phyloP scores from a whole-genome alignment of 169 alveolate species.

The Plasmodium vivax region DNA sequence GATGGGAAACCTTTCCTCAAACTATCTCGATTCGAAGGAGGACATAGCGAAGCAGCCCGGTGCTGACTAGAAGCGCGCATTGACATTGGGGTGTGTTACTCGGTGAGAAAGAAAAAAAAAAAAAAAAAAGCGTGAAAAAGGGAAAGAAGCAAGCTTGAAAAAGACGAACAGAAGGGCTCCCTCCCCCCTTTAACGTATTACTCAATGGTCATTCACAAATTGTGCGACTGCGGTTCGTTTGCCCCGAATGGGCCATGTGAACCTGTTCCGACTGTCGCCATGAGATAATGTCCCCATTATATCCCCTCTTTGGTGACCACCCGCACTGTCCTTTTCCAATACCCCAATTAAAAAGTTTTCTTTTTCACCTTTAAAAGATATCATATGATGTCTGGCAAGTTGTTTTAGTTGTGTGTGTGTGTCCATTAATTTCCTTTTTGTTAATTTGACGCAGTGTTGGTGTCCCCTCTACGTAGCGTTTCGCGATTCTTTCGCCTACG shows the following conservation, averaged over 20 bases:
- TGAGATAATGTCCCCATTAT: not conserved
- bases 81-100: not conserved
- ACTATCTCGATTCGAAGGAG: not conserved
- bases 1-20: not conserved
- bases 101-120: not conserved
- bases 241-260: not conserved
- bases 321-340: not conserved
- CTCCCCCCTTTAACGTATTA: not conserved
- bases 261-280: not conserved
- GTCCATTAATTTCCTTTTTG: not conserved
- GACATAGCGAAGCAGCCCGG: not conserved
- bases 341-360: not conserved
- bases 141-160: not conserved
- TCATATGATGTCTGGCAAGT: not conserved
- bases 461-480: not conserved
- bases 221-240: not conserved
- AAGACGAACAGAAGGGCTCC: not conserved
- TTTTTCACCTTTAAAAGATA: not conserved
- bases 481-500: not conserved
- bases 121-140: not conserved
- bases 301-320: not conserved
- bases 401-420: conserved; percentile 1
- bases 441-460: not conserved
- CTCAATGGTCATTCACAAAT: not conserved
- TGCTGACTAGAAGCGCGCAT: not conserved